Percentiles rank a stretch among this genome's conserved stretches.
Conservation (phyloP, 805 yeast species). For the Myxozyma melibiosi region DNA sequence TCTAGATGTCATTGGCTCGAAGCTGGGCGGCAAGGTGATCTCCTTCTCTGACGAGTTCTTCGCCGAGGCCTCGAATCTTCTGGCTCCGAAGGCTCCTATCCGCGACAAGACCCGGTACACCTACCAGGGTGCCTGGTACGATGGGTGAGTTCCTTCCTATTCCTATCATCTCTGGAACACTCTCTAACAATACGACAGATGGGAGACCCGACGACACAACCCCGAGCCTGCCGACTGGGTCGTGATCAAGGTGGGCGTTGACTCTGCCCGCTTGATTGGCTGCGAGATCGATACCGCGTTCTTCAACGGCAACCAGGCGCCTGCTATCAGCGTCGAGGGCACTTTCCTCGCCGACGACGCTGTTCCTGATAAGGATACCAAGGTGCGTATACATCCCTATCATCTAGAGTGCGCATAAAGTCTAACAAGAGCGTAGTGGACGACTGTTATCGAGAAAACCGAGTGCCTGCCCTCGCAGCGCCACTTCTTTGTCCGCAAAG, state of each 20-base stretch:
- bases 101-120: constrained; percentile 51
- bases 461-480: constrained; percentile 90
- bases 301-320: constrained; percentile 96
- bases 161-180: too few relatives aligned
- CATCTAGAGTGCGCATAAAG: background rate
- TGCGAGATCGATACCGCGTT: constrained; percentile 91
- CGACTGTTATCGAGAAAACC: constrained; percentile 60
- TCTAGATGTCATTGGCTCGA: constrained; percentile 83
- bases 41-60: constrained; percentile 88
- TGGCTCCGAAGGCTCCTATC: constrained; percentile 78
- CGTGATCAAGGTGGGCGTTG: constrained; percentile 77
- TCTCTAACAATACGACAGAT: too few relatives aligned
- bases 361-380: constrained; percentile 41
- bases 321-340: constrained; percentile 77
- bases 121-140: constrained; percentile 91
- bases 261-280: constrained; percentile 75
- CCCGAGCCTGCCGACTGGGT: constrained; percentile 86
- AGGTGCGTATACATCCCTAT: constrained; percentile 4
- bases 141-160: constrained; percentile 62
- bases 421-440: constrained; percentile 57
- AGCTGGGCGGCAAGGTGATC: constrained; percentile 76
- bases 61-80: constrained; percentile 86
- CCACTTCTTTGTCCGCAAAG: constrained; percentile 72
- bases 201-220: constrained; percentile 98
- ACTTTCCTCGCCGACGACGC: constrained; percentile 43